These are phyloP conservation scores for Aspergillus candidus DNA, from an alignment of 2,329 filamentous ascomycete genomes.

Conservation along the genomic window DNA sequence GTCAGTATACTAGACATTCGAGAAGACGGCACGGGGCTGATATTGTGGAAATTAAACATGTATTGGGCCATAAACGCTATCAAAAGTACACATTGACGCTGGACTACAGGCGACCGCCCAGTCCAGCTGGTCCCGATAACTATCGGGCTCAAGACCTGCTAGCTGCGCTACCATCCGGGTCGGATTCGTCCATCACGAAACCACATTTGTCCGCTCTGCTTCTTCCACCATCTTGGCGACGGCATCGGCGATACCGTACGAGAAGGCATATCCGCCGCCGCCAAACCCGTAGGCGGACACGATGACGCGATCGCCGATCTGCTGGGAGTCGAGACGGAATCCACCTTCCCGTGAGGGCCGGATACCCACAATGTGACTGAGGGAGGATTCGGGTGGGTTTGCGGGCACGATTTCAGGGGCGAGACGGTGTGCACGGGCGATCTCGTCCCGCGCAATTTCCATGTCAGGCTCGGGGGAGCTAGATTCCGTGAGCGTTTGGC, in stretches of 20 bases:
- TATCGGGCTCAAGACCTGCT: too few relatives aligned
- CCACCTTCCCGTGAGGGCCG: conserved; percentile 30
- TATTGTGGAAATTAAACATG: too few relatives aligned
- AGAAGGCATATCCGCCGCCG: conserved; percentile 35
- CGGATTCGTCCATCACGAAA: conserved; percentile 9
- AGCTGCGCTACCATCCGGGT: too few relatives aligned
- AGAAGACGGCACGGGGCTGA: too few relatives aligned
- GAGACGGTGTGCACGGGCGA: conserved; percentile 33
- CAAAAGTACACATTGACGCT: too few relatives aligned
- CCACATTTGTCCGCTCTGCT: conserved; percentile 27
- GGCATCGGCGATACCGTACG: conserved; percentile 32
- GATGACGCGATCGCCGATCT: conserved; percentile 19
- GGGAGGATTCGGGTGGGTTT: conserved; percentile 20
- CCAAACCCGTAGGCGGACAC: conserved; percentile 36
- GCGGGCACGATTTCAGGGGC: conserved; percentile 32
- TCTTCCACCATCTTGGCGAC: conserved; percentile 31
- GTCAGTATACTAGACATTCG: too few relatives aligned
- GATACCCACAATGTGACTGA: conserved; percentile 34
- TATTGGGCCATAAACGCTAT: too few relatives aligned
- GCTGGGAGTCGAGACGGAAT: conserved; percentile 30
- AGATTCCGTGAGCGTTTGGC: neutral
- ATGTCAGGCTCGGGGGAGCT: conserved; percentile 33
- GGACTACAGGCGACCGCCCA: too few relatives aligned
- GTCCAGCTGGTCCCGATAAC: too few relatives aligned
- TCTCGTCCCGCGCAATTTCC: conserved; percentile 34